phyloP scores from a whole-genome alignment of 1,139 yeast genomes.

The Zygoascus meyerae region DNA sequence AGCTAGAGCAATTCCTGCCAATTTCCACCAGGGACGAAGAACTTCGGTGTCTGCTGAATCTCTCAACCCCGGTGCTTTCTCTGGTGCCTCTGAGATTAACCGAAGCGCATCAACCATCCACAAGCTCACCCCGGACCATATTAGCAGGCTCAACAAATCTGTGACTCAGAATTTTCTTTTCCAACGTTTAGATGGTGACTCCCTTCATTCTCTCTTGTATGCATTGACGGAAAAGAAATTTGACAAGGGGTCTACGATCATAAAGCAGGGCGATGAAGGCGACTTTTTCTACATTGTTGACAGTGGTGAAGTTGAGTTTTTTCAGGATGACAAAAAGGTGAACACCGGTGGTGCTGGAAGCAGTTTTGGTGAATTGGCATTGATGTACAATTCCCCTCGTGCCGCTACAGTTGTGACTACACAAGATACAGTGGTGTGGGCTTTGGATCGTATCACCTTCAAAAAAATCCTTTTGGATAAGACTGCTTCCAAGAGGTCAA shows the following conservation, averaged over 20 bases:
- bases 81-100: slow-evolving; percentile 15
- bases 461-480: slow-evolving; percentile 86
- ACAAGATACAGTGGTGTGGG: slow-evolving; percentile 74
- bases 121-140: slow-evolving; percentile 45
- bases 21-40: slow-evolving; percentile 47
- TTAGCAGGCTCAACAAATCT: slow-evolving; percentile 59
- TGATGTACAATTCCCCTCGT: slow-evolving; percentile 96
- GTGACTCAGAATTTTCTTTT: slow-evolving; percentile 80
- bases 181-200: slow-evolving; percentile 63
- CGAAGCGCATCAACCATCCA: slow-evolving; percentile 12
- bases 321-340: slow-evolving; percentile 67
- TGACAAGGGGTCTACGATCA: slow-evolving; percentile 57
- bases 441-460: slow-evolving; percentile 88
- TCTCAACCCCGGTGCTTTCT: slow-evolving; percentile 25
- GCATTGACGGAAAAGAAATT: slow-evolving; percentile 73
- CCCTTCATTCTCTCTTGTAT: slow-evolving; percentile 69
- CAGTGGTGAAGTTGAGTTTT: slow-evolving; percentile 74
- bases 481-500: slow-evolving; percentile 80
- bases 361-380: slow-evolving; percentile 92
- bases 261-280: slow-evolving; percentile 94
- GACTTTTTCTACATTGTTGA: slow-evolving; percentile 90
- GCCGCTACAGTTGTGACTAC: slow-evolving; percentile 90
- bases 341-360: slow-evolving; percentile 77
- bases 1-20: slow-evolving; percentile 2
- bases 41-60: slow-evolving; percentile 80